A percentile compares a stretch with the other conserved stretches of the same genome.
phyloP scores from a whole-genome alignment of 202 grass and related monocot species.

The Setaria viridis region DNA sequence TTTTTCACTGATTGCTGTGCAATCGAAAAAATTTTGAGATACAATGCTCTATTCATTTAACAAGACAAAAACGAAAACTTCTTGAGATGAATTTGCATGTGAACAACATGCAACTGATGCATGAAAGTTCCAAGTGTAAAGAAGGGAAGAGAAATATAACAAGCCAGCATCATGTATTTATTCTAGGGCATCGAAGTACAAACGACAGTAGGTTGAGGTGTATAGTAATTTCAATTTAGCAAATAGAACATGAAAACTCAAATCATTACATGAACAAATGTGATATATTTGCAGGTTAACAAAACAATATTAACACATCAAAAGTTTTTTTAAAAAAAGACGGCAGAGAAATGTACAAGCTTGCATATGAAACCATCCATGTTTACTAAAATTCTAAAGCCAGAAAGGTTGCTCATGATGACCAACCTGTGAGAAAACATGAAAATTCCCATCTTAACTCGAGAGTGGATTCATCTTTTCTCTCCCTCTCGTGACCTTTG shows the following conservation, averaged over 20 bases:
- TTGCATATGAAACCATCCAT: conserved; percentile 8
- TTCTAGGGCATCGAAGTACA: background rate
- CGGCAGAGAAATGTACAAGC: background rate
- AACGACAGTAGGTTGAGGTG: background rate
- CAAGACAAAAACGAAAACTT: background rate
- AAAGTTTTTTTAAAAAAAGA: background rate
- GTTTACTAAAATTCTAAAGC: conserved; percentile 12
- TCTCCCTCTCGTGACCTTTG: conserved; percentile 16
- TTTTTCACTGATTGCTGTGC: background rate
- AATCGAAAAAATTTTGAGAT: conserved; percentile 1
- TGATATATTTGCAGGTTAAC: background rate
- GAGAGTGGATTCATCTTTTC: conserved; percentile 37
- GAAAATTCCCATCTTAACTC: conserved; percentile 26
- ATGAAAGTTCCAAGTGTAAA: conserved; percentile 25
- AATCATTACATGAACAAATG: background rate
- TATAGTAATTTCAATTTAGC: conserved; percentile 12
- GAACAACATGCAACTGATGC: conserved; percentile 12
- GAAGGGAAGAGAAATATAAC: conserved; percentile 2
- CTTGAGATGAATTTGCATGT: background rate
- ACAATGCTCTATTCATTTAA: background rate
- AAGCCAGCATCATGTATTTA: background rate
- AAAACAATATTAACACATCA: background rate
- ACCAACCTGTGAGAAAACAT: conserved; percentile 38
- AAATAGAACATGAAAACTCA: background rate
- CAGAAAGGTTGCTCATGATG: background rate